Conservation (phyloP, 805 yeast genomes). For the Sugiyamaella boreocaroliniensis region DNA sequence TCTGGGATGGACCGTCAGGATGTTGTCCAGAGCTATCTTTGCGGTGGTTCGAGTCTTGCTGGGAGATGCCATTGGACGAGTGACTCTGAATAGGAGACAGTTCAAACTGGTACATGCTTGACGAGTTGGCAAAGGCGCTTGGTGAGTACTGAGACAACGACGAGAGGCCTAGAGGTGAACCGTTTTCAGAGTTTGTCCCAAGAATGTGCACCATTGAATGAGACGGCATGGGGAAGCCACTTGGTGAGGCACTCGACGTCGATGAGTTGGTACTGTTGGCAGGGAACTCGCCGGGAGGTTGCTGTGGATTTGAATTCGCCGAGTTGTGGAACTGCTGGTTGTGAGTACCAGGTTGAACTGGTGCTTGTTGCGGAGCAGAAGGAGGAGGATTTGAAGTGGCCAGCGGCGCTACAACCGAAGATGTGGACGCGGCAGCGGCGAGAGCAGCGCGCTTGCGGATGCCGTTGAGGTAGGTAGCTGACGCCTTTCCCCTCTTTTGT, state of each 20-base stretch:
- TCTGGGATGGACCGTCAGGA: no score
- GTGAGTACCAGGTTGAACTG: background rate
- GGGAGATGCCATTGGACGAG: background rate
- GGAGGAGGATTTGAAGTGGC: background rate
- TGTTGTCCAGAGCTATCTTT: background rate
- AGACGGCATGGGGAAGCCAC: background rate
- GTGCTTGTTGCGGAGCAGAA: background rate
- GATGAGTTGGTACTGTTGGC: background rate
- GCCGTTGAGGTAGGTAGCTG: constrained; percentile 16
- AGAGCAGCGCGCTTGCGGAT: constrained; percentile 10
- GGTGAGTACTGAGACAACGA: constrained; percentile 2
- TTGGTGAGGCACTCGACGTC: background rate
- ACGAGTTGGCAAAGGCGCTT: background rate
- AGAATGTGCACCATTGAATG: constrained; percentile 1
- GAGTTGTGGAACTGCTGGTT: background rate
- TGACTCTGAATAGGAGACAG: background rate
- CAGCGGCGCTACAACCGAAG: background rate
- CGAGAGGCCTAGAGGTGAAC: constrained; percentile 1
- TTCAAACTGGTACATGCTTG: background rate
- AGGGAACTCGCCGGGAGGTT: background rate
- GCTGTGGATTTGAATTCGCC: background rate
- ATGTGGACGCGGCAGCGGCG: constrained; percentile 7
- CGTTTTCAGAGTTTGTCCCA: background rate
- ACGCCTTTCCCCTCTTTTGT: constrained; percentile 43
- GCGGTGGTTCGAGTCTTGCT: background rate